Evolutionary conservation across 2,329 filamentous ascomycete genomes (phyloP).

Genomic region (Diaporthe capsici): DNA sequence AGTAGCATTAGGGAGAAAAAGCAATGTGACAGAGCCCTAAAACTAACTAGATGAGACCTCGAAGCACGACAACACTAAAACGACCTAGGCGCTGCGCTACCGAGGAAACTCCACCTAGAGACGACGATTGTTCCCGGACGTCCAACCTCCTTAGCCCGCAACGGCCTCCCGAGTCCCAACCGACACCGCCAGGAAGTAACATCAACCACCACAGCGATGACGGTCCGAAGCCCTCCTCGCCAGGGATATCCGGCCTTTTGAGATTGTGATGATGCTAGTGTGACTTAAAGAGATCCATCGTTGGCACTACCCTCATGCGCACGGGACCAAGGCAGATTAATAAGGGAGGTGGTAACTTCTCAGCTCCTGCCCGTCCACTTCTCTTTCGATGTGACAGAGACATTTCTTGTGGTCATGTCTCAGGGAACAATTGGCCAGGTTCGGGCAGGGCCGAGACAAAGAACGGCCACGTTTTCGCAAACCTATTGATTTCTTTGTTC

Average conservation of each 20-base stretch:
- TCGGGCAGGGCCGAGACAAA: slow-evolving; percentile 33
- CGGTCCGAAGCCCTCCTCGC: slow-evolving; percentile 10
- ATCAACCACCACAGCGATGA: slow-evolving; percentile 17
- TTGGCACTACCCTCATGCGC: slow-evolving; percentile 12
- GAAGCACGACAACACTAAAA: slow-evolving; percentile 30
- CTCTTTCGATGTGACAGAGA: slow-evolving; percentile 30
- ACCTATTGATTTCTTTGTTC: slow-evolving; percentile 21
- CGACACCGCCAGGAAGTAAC: slow-evolving; percentile 17
- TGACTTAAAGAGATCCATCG: slow-evolving; percentile 12
- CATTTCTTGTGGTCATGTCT: slow-evolving; percentile 37
- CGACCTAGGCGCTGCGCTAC: slow-evolving; percentile 30
- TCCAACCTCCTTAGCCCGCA: slow-evolving; percentile 20
- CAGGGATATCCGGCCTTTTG: slow-evolving; percentile 29
- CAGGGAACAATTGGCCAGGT: slow-evolving; percentile 31
- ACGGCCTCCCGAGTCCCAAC: slow-evolving; percentile 10
- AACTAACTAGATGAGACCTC: slow-evolving; percentile 20
- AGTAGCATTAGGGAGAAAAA: slow-evolving; percentile 32
- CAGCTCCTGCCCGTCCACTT: slow-evolving; percentile 15
- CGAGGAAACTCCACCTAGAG: slow-evolving; percentile 20
- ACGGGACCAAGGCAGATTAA: slow-evolving; percentile 24
- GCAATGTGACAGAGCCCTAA: slow-evolving; percentile 27
- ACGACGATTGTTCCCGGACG: slow-evolving; percentile 24
- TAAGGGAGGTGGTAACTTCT: slow-evolving; percentile 26
- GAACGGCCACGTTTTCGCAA: slow-evolving; percentile 12
- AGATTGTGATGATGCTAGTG: slow-evolving; percentile 29